A percentile compares a stretch with the other conserved stretches of the same genome.
Evolutionary conservation across 164 flowering plant genomes (phyloP).

Genomic region (Liriodendron chinense): DNA sequence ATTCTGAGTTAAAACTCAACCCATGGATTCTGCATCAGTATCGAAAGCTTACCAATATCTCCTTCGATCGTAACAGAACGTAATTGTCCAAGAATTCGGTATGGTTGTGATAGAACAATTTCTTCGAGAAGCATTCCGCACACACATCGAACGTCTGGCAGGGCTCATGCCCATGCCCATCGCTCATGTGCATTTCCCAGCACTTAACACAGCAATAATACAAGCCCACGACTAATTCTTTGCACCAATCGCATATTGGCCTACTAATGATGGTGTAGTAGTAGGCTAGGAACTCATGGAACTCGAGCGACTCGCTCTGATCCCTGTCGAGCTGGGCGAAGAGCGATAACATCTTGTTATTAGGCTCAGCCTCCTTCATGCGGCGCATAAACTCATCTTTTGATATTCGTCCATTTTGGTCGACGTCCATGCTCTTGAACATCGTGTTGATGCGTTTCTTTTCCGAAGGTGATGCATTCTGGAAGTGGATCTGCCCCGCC

Average conservation of each 20-base stretch:
- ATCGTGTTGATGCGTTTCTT: not conserved
- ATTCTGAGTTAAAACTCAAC: no score
- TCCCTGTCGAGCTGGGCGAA: not conserved
- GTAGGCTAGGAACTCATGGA: not conserved
- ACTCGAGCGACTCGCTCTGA: not conserved
- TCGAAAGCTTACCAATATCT: not conserved
- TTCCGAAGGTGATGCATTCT: not conserved
- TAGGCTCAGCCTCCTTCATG: no score
- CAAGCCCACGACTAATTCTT: not conserved
- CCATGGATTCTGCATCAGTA: no score
- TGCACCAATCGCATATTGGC: conserved; percentile 6
- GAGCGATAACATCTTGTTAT: not conserved
- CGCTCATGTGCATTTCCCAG: not conserved
- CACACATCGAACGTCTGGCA: no score
- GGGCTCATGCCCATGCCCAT: no score
- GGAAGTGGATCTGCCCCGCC: not conserved
- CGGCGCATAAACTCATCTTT: not conserved
- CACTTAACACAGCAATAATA: conserved; percentile 6
- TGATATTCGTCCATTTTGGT: not conserved
- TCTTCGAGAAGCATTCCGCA: not conserved
- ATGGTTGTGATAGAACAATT: not conserved
- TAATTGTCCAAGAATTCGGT: conserved; percentile 5
- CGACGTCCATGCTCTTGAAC: not conserved
- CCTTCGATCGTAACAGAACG: not conserved
- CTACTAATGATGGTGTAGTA: not conserved